Conservation (phyloP, 352 stramenopile species). For the Globisporangium polare region DNA sequence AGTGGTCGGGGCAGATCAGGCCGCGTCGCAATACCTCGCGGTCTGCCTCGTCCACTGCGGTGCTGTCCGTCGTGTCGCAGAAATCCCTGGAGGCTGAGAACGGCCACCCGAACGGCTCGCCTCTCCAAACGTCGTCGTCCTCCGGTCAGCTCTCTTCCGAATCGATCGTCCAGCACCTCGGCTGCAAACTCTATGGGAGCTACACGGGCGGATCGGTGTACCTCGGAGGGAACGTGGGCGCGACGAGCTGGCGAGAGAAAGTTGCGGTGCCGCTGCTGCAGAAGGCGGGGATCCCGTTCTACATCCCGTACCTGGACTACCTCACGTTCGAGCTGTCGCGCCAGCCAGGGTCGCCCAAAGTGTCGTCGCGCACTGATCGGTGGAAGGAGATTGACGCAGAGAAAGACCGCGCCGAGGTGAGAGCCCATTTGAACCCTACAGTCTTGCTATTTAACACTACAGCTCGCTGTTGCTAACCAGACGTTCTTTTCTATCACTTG, state of each 20-base stretch:
- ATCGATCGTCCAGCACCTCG: slow-evolving; percentile 37
- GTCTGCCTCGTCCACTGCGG: slow-evolving; percentile 53
- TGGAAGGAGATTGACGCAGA: slow-evolving; percentile 59
- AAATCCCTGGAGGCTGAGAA: slow-evolving; percentile 27
- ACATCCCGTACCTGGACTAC: slow-evolving; percentile 74
- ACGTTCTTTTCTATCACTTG: neutral
- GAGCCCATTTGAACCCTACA: neutral
- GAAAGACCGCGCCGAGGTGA: slow-evolving; percentile 60
- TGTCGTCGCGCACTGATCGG: slow-evolving; percentile 26
- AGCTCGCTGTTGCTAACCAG: neutral
- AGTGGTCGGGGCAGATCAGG: slow-evolving; percentile 53
- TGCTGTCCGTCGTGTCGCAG: slow-evolving; percentile 41
- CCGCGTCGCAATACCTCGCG: slow-evolving; percentile 48
- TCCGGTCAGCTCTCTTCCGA: slow-evolving; percentile 18
- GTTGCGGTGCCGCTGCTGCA: slow-evolving; percentile 69
- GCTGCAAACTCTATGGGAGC: slow-evolving; percentile 40
- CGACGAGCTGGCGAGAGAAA: slow-evolving; percentile 71
- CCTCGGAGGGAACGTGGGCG: slow-evolving; percentile 67
- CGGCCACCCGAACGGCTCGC: slow-evolving; percentile 10
- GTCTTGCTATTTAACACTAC: neutral
- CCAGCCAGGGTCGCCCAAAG: slow-evolving; percentile 24
- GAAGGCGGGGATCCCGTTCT: slow-evolving; percentile 70
- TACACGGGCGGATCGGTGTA: slow-evolving; percentile 60
- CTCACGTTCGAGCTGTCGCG: slow-evolving; percentile 52
- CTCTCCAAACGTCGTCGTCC: neutral